Base-by-base conservation (phyloP, 805 yeast species). In the Saturnispora kantuleensis region DNA sequence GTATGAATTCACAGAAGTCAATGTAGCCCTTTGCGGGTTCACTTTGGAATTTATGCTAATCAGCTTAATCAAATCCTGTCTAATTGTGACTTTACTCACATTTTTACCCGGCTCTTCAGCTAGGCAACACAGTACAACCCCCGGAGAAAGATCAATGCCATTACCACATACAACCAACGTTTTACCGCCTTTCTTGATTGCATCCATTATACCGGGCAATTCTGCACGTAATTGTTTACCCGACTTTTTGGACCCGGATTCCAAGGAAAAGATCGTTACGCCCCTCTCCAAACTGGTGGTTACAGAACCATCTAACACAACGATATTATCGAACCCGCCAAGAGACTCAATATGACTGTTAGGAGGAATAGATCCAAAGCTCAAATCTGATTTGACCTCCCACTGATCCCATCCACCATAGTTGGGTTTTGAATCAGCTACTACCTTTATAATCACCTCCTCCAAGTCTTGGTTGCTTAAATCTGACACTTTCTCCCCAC, bases 21-120 rank as follows among this genome's bases (percentile, higher is more conserved):
- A 64, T 0, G 94, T 82, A 10, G 85, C 79, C 41, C 96, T 66
- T 45, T 88, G 79, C 0, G 95, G 95, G 48, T 85, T 83, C 4
- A 74, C 75, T 35, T 70, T 74, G n/a, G 73, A 57, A 7, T 64
- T 58, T 2, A 47, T 13, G 3, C 69, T 62, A 13, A 73, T 66
- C 3, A 86, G 53, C 38, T 58, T 58, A 2, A 77, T 72, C 29
- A 86, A 61, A 44, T 82, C 79, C 46, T 69, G 70, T 45, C 77
- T 71, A 4, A 60, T 53, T 1, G 39, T 10, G 3, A 43, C 42
- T 32, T 60, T 60, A 21, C 49, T 48, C 1, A 55, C 35, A 12
- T 65, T 12, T 6, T 61, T 47, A 39, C 68, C 64, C 52, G 66
- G 80, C 45, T 64, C 58, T 18, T 60, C 55, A 47, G 79, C 69